Base-by-base conservation (phyloP, 2,329 filamentous ascomycete genomes). In the Penicillium nordicum region DNA sequence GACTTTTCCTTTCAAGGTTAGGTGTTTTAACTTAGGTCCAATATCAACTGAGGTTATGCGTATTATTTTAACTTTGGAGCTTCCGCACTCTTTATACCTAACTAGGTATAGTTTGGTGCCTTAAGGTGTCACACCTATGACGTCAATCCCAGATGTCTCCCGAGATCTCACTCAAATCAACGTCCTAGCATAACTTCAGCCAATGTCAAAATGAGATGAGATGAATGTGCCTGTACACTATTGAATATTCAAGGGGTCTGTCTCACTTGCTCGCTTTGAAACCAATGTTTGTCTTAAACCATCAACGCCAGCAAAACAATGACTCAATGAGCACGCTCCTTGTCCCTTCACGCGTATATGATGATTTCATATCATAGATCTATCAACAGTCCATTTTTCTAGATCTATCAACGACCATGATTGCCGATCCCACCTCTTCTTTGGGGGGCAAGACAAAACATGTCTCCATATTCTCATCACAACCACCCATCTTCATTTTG, bases 401-500 rank as follows among this genome's bases (percentile, higher is more conserved):
- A 8, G 27, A 10, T 11, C 9, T 6, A 36, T 2, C 16, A 50
- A 10, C 12, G 4, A 37, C 1, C 32, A 50, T 55, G 53, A 34
- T 44, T 8, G 10, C 25, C 11, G 14, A 34, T 30, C 7, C 3
- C 11, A n/a, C 12, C 25, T 44, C 23, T 1, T 44, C 32, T 2
- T 11, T 34, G 5, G 21, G 16, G 1, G 50, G 50, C 16, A 49
- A 50, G 29, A 42, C 44, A 14, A 16, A 32, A 10, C 43, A 48
- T 14, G 53, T 43, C 3, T 43, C 60, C 29, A 68, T 57, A 9
- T 67, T 81, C 71, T 51, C 72, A 66, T 61, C 70, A 0, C 74
- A 58, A 59, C 89, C 90, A 11, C 79, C 83, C 4, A 86, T 94
- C 25, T 94, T 86, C 64, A 79, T 97, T 14, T 80, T 96, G 0